Conservation (phyloP, 352 stramenopile species). For the Globisporangium recalcitrans region DNA sequence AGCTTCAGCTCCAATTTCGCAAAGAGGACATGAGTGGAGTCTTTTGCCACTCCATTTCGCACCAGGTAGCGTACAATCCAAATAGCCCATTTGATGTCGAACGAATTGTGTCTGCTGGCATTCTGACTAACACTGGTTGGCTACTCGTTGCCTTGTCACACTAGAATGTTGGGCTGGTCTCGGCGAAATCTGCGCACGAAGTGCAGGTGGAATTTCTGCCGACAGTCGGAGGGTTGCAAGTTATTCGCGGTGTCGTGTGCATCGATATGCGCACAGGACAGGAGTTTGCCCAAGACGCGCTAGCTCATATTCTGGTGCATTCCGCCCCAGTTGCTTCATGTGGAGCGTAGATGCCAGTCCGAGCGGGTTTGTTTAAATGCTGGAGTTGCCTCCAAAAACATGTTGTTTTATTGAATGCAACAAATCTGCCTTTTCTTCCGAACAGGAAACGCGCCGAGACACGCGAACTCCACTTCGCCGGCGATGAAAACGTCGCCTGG, state of each 20-base stretch:
- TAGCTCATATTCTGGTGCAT: constrained; percentile 55
- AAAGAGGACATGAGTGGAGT: constrained; percentile 67
- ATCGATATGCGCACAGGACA: constrained; percentile 63
- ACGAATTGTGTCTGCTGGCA: neutral
- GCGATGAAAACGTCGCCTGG: constrained; percentile 66
- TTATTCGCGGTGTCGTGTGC: constrained; percentile 48
- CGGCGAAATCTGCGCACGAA: constrained; percentile 34
- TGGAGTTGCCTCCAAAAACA: neutral
- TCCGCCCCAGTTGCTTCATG: constrained; percentile 9
- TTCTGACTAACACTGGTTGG: neutral
- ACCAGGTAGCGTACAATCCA: constrained; percentile 40
- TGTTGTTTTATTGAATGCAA: constrained; percentile 30
- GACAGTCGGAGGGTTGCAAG: constrained; percentile 59
- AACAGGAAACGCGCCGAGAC: constrained; percentile 53
- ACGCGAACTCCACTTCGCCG: constrained; percentile 74
- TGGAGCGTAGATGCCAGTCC: neutral
- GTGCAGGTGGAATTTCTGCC: constrained; percentile 66
- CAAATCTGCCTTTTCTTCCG: constrained; percentile 53
- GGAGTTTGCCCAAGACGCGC: constrained; percentile 47
- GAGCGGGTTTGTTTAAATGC: neutral
- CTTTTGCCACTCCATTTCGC: constrained; percentile 61
- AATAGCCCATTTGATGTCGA: neutral
- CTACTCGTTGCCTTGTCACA: neutral
- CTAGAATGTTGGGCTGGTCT: constrained; percentile 62
- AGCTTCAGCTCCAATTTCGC: constrained; percentile 77